These are phyloP conservation scores for Byssothecium circinans DNA, from an alignment of 2,329 filamentous ascomycete species.

Conservation along the genomic window DNA sequence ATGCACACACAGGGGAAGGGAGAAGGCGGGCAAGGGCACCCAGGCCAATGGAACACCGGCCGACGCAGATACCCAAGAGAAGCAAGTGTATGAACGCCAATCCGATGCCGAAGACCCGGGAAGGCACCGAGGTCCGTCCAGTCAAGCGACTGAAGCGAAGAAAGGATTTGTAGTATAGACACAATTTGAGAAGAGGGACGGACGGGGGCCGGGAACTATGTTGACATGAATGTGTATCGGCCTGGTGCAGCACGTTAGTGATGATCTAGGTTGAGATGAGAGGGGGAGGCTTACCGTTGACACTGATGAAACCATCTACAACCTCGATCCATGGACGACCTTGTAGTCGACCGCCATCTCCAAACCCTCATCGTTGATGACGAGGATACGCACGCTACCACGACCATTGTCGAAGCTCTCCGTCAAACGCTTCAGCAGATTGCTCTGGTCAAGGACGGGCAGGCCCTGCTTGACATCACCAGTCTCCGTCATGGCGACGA, in stretches of 20 bases:
- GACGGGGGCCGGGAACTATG: slow-evolving; percentile 34
- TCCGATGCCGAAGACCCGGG: not conserved
- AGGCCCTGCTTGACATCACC: slow-evolving; percentile 97
- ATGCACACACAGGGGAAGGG: no score
- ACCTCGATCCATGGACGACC: slow-evolving; percentile 80
- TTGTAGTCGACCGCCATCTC: slow-evolving; percentile 99
- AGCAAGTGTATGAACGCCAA: not conserved
- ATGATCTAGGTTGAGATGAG: not conserved
- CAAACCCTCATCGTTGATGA: slow-evolving; percentile 88
- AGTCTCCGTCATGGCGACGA: slow-evolving; percentile 98
- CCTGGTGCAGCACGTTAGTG: slow-evolving; percentile 23
- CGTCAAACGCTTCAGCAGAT: slow-evolving; percentile 77
- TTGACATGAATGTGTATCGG: slow-evolving; percentile 33
- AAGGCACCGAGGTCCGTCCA: not conserved
- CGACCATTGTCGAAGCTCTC: slow-evolving; percentile 88
- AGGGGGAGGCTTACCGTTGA: slow-evolving; percentile 33
- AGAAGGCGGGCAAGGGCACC: not conserved
- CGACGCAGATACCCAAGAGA: not conserved
- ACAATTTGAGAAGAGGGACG: slow-evolving; percentile 38
- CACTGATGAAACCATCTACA: slow-evolving; percentile 50
- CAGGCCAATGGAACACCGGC: not conserved
- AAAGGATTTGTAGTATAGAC: slow-evolving; percentile 43
- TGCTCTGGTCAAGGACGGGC: slow-evolving; percentile 91
- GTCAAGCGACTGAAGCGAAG: slow-evolving; percentile 30
- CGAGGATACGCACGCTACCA: slow-evolving; percentile 90